Evolutionary conservation across 2,329 filamentous ascomycete species (phyloP).

Genomic region (Dendryphion nanum): DNA sequence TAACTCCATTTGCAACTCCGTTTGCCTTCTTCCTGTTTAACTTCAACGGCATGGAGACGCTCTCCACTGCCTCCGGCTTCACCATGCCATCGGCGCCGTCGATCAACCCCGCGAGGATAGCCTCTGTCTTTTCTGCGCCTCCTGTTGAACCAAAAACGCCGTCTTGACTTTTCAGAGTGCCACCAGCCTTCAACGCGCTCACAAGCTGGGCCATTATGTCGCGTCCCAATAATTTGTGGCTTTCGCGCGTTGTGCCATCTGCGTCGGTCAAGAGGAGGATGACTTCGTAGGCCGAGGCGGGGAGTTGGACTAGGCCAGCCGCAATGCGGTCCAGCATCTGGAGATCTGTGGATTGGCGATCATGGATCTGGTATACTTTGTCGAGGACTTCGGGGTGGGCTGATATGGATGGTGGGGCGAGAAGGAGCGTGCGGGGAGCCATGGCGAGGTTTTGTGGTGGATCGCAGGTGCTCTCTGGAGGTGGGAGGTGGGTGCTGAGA

Average conservation of each 20-base stretch:
- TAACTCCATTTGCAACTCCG: constrained; percentile 18
- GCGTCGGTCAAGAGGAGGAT: constrained; percentile 81
- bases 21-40: constrained; percentile 63
- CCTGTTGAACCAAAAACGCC: constrained; percentile 53
- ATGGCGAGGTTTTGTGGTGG: constrained; percentile 28
- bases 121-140: constrained; percentile 65
- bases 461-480: constrained; percentile 6
- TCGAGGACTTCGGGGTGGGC: constrained; percentile 77
- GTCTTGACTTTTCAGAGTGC: constrained; percentile 67
- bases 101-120: constrained; percentile 78
- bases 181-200: constrained; percentile 68
- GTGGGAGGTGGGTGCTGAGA: background rate
- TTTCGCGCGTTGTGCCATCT: constrained; percentile 63
- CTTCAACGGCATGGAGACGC: constrained; percentile 60
- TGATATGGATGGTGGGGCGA: constrained; percentile 87
- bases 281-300: constrained; percentile 74
- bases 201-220: constrained; percentile 68
- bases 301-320: constrained; percentile 75
- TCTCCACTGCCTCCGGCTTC: constrained; percentile 65
- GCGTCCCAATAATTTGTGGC: constrained; percentile 62
- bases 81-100: constrained; percentile 64
- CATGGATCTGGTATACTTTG: constrained; percentile 67
- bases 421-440: constrained; percentile 67
- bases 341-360: constrained; percentile 77
- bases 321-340: constrained; percentile 97